phyloP scores from a whole-genome alignment of 495 filamentous ascomycete genomes.

The Delitschia confertaspora region DNA sequence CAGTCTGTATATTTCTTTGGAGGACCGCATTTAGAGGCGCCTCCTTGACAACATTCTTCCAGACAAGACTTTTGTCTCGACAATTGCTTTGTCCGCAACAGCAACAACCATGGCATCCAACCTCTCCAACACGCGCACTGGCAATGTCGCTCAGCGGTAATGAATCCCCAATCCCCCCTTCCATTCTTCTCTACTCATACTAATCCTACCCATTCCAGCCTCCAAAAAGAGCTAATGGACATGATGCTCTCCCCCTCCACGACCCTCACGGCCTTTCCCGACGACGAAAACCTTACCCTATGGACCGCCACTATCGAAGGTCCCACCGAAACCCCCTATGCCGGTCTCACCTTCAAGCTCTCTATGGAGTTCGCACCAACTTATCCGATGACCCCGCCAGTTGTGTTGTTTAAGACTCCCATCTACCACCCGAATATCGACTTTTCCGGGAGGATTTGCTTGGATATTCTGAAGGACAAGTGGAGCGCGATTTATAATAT shows the following conservation, averaged over 20 bases:
- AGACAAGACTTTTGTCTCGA: too few relatives aligned
- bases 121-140: constrained; percentile 8
- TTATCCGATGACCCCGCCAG: constrained; percentile 90
- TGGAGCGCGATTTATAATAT: constrained; percentile 96
- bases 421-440: constrained; percentile 41
- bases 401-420: constrained; percentile 56
- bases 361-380: constrained; percentile 82
- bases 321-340: constrained; percentile 85
- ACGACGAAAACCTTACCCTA: constrained; percentile 78
- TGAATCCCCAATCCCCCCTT: constrained; percentile 2
- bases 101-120: too few relatives aligned
- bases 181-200: neutral
- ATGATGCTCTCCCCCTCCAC: constrained; percentile 91
- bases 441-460: constrained; percentile 36
- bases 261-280: constrained; percentile 91
- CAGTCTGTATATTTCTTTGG: too few relatives aligned
- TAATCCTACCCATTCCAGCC: constrained; percentile 44
- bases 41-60: too few relatives aligned
- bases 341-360: constrained; percentile 83
- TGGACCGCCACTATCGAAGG: constrained; percentile 94
- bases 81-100: too few relatives aligned
- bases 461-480: constrained; percentile 97
- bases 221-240: constrained; percentile 96
- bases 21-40: too few relatives aligned
- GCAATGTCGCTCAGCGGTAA: constrained; percentile 21